Evolutionary conservation across 768 basidiomycete genomes (phyloP).

Genomic region (Mycena capillaripes): DNA sequence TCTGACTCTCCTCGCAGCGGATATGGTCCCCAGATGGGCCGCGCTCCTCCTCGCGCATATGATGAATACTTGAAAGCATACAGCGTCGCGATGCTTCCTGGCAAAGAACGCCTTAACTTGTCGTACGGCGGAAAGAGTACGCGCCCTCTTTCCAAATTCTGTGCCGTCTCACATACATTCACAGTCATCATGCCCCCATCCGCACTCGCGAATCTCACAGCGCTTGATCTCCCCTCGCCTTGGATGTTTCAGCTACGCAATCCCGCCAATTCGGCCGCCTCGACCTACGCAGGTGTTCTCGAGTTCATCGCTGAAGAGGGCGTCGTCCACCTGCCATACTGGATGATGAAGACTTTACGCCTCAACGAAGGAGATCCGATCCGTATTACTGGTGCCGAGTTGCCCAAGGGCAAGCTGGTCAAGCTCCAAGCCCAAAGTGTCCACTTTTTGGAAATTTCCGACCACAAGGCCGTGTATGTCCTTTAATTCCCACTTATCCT

Average conservation of each 20-base stretch:
- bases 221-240: slow-evolving; percentile 89
- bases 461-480: slow-evolving; percentile 96
- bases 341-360: slow-evolving; percentile 99
- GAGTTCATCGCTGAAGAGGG: slow-evolving; percentile 99
- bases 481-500: not conserved
- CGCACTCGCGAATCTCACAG: slow-evolving; percentile 88
- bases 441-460: slow-evolving; percentile 96
- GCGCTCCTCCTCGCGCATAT: slow-evolving; percentile 80
- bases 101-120: slow-evolving; percentile 88
- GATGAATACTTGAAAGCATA: slow-evolving; percentile 96
- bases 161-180: slow-evolving; percentile 22
- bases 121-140: slow-evolving; percentile 98
- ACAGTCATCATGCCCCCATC: slow-evolving; percentile 96
- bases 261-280: slow-evolving; percentile 85
- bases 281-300: slow-evolving; percentile 96
- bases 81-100: slow-evolving; percentile 93
- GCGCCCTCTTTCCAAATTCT: slow-evolving; percentile 39
- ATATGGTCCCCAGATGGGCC: slow-evolving; percentile 60
- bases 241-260: slow-evolving; percentile 99
- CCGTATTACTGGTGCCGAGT: slow-evolving; percentile 88
- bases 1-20: slow-evolving; percentile 67
- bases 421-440: slow-evolving; percentile 97
- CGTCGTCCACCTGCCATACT: slow-evolving; percentile 93
- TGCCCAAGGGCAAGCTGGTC: slow-evolving; percentile 94
- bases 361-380: slow-evolving; percentile 96